These are phyloP conservation scores for Lipomyces chichibuensis DNA, from an alignment of 805 yeast species.

Conservation along the genomic window DNA sequence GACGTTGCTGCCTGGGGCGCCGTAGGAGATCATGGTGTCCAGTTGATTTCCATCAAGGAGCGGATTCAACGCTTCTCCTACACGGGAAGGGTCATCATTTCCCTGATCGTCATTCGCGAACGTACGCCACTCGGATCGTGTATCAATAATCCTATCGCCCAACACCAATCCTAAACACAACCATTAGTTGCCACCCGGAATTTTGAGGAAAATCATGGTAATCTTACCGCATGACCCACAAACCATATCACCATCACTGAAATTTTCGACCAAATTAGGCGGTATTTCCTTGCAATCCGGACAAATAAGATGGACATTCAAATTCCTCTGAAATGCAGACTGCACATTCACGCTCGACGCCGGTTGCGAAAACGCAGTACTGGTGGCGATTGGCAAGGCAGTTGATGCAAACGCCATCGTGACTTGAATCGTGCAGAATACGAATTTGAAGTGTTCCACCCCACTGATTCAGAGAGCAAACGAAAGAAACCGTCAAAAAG, in stretches of 20 bases:
- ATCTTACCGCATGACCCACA: conserved; percentile 88
- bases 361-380: conserved; percentile 1
- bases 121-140: conserved; percentile 98
- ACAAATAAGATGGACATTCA: conserved; percentile 86
- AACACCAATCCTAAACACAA: conserved; percentile 57
- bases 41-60: conserved; percentile 86
- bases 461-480: background rate
- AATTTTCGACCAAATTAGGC: conserved; percentile 91
- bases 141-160: conserved; percentile 88
- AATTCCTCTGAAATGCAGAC: conserved; percentile 46
- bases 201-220: background rate
- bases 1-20: conserved; percentile 74
- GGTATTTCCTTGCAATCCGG: conserved; percentile 96
- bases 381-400: background rate
- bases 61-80: conserved; percentile 95
- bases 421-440: background rate
- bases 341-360: conserved; percentile 3
- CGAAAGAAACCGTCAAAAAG: background rate
- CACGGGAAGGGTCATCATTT: conserved; percentile 98
- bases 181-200: conserved; percentile 5
- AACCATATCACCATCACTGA: conserved; percentile 95
- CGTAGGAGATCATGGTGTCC: conserved; percentile 87
- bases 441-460: background rate
- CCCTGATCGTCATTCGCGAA: conserved; percentile 96
- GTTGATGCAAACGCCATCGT: background rate